Conservation (phyloP, 202 grass and related monocot genomes). For the Elaeis oleifera region DNA sequence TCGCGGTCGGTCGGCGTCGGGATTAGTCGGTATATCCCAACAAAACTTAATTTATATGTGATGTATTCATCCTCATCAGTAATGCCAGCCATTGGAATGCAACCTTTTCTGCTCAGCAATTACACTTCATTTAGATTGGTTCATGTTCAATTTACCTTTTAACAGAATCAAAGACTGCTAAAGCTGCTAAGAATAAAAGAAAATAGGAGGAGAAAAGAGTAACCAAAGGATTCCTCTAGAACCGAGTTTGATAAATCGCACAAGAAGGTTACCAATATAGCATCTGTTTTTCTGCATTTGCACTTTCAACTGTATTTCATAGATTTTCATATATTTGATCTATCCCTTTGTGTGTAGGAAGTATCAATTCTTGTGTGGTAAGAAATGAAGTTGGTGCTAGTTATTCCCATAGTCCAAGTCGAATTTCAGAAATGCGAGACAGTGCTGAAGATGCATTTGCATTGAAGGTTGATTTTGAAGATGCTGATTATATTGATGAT, state of each 20-base stretch:
- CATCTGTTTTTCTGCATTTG: not conserved
- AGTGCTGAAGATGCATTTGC: constrained; percentile 62
- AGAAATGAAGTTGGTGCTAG: constrained; percentile 32
- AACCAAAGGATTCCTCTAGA: constrained; percentile 43
- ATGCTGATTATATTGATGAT: constrained; percentile 75
- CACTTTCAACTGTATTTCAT: constrained; percentile 5
- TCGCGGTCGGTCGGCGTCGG: no score
- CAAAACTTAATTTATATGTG: no score
- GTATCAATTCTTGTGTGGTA: constrained; percentile 25
- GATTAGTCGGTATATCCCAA: no score
- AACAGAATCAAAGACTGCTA: constrained; percentile 55
- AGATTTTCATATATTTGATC: constrained; percentile 20
- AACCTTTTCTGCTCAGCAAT: not conserved
- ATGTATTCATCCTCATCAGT: no score
- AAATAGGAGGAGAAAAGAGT: constrained; percentile 84
- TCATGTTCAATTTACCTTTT: constrained; percentile 15
- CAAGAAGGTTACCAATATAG: not conserved
- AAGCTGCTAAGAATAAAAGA: constrained; percentile 84
- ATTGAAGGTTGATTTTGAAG: constrained; percentile 36
- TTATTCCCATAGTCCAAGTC: constrained; percentile 46
- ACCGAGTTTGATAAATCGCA: no score
- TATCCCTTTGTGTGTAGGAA: constrained; percentile 36
- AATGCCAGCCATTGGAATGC: not conserved
- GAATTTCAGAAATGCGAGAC: constrained; percentile 49
- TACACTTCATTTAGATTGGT: not conserved